Evolutionary conservation across 345 rosid genomes (phyloP), one percentile per base, ranked within the genome.

Genomic region (Dipteronia dyeriana): DNA sequence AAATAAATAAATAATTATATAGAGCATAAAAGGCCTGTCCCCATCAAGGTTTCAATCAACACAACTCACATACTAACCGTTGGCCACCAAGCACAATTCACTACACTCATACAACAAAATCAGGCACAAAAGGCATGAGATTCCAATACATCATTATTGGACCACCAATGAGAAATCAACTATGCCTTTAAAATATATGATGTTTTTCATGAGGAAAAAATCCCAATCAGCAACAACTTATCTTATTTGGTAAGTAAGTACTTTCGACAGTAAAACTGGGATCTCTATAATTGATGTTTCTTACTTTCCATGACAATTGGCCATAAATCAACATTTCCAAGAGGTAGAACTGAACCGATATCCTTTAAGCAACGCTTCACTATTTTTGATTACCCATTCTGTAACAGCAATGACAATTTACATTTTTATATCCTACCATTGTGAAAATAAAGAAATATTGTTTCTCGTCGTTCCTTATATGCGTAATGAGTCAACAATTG

Each of bases 1-100:
- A 72, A 61, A 12, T 34, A 25, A 19, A 26, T 10, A 65, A 60
- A 76, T 34, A 81, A 81, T 56, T 82, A 59, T 20, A 59, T 20
- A 79, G 77, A 70, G 87, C 82, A 82, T 56, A 78, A 78, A 79
- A 77, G 79, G 72, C 76, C 71, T 71, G 90, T 88, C 89, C 65
- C 86, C 76, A 75, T 86, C 95, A 84, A 69, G 66, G 85, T 86
- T 82, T 81, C 85, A 74, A 88, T 85, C 87, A 79, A 81, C 85
- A 84, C 85, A 87, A 84, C 76, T 80, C 83, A 78, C 78, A 75
- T 61, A 77, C 75, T 68, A 80, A 84, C 90, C 80, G 86, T 83
- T 85, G 80, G 80, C 87, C 91, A 91, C 85, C 82, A 75, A 78
- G 92, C 88, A 85, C 84, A 83, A 79, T 77, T 86, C 85, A 83